Percentiles rank a stretch among this genome's conserved stretches.
phyloP scores from a whole-genome alignment of 176 grass and related monocot species.

The Hordeum vulgare region DNA sequence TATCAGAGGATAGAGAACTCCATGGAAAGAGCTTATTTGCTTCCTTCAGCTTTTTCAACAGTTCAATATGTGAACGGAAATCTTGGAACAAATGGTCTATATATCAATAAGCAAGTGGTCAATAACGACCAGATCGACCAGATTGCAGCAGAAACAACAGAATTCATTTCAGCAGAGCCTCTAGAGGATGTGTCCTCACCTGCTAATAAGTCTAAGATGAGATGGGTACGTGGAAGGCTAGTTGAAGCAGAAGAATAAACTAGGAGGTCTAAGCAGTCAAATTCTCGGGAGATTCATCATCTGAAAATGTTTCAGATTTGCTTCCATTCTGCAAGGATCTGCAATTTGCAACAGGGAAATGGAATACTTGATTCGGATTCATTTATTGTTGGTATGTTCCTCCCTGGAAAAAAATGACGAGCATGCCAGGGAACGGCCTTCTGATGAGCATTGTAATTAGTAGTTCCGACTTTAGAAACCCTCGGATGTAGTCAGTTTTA shows the following conservation, averaged over 20 bases:
- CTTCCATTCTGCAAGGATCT: conserved; percentile 3
- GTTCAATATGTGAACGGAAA: conserved; percentile 22
- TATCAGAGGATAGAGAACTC: conserved; percentile 31
- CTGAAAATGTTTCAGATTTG: not conserved
- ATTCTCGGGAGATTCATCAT: not conserved
- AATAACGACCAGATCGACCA: conserved; percentile 7
- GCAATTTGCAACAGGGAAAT: not conserved
- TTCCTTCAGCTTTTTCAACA: conserved; percentile 33
- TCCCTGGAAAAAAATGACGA: not conserved
- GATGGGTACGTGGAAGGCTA: conserved; percentile 61
- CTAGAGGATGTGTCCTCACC: not conserved
- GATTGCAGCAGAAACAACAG: conserved; percentile 3
- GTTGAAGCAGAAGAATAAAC: conserved; percentile 30
- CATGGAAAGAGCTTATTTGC: conserved; percentile 34
- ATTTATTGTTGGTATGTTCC: not conserved
- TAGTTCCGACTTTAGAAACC: conserved; percentile 13
- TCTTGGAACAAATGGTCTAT: conserved; percentile 22
- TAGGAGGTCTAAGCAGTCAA: not conserved
- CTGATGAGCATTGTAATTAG: not conserved
- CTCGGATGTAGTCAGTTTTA: not conserved
- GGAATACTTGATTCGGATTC: not conserved
- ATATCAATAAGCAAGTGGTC: not conserved
- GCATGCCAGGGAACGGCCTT: not conserved
- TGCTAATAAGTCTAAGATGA: conserved; percentile 33
- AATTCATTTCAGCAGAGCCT: not conserved